Base-by-base conservation (phyloP, 1,139 yeast genomes). In the Yamadazyma dushanensis region DNA sequence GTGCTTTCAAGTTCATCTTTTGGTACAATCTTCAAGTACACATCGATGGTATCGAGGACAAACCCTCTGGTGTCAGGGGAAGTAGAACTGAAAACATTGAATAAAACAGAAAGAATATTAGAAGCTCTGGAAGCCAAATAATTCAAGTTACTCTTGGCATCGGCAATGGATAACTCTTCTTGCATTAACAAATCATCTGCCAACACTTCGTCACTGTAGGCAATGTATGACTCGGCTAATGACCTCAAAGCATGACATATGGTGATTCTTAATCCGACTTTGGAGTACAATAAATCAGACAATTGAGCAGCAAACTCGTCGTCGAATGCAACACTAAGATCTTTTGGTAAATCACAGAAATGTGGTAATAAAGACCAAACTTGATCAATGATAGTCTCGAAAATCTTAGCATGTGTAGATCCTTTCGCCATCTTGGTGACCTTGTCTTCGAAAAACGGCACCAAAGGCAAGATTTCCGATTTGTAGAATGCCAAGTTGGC, bases 321-420 rank as follows among this genome's bases (percentile, higher is more conserved):
- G 40, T 78, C 78, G 53, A 90, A 88, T 0, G 86, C 69, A 5
- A 54, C 54, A 19, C 56, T 59, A 45, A 89, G 66, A 60, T 94
- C 98, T 26, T 66, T 70, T 24, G 97, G 96, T 50, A 90, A 72
- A 55, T 86, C 94, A 56, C 95, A 84, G 60, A 89, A 92, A 47
- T 81, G 84, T 11, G 98, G 97, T 42, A 92, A 67, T 43, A 90
- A 70, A 2, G 95, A 80, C 97, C 97, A 90, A 33, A 89, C 72
- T 68, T 92, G 99, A 55, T 87, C 96, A 31, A 85, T 67, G 36
- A 92, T 78, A 1, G 97, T 90, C 51, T 79, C 76, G 54, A 84
- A 85, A 36, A 90, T 78, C 59, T 88, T 90, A 40, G 67, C 63
- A 54, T 85, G 84, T 47, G 83, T 70, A 2, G 89, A 78, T 34